Evolutionary conservation across 441 rosid species (phyloP).

Genomic region (Isatis lusitanica): DNA sequence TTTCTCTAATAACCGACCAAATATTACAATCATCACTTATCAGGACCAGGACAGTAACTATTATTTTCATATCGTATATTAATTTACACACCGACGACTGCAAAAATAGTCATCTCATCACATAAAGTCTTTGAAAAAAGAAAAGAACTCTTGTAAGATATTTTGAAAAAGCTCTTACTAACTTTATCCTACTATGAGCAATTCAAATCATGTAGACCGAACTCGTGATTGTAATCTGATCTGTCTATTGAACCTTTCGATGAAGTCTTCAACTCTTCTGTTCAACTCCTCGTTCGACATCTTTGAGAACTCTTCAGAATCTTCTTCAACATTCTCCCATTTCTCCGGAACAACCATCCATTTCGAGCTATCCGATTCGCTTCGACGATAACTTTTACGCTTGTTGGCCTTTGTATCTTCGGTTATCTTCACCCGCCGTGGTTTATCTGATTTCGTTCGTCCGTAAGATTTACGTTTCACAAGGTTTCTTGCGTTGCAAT

Average conservation of each 20-base stretch:
- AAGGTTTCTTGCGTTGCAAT: neutral
- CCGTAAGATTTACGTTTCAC: constrained; percentile 7
- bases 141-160: neutral
- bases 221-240: constrained; percentile 44
- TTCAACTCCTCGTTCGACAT: constrained; percentile 70
- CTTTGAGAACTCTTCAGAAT: constrained; percentile 49
- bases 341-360: constrained; percentile 32
- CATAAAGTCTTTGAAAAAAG: neutral
- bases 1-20: too few relatives aligned
- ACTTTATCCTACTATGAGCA: neutral
- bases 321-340: constrained; percentile 24
- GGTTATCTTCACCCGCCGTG: neutral
- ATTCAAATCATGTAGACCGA: constrained; percentile 6
- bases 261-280: constrained; percentile 65
- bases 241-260: constrained; percentile 47
- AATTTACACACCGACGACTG: constrained; percentile 23
- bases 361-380: constrained; percentile 36
- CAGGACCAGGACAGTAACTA: neutral
- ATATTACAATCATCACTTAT: too few relatives aligned
- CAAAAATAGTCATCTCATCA: constrained; percentile 19
- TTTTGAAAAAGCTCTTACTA: neutral
- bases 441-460: constrained; percentile 13
- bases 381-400: constrained; percentile 18
- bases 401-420: neutral
- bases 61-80: neutral